A percentile compares a stretch with the other conserved stretches of the same genome.
These are phyloP conservation scores for Climacium dendroides DNA, from an alignment of 225 moss, liverwort and hornwort genomes.

Conservation along the genomic window DNA sequence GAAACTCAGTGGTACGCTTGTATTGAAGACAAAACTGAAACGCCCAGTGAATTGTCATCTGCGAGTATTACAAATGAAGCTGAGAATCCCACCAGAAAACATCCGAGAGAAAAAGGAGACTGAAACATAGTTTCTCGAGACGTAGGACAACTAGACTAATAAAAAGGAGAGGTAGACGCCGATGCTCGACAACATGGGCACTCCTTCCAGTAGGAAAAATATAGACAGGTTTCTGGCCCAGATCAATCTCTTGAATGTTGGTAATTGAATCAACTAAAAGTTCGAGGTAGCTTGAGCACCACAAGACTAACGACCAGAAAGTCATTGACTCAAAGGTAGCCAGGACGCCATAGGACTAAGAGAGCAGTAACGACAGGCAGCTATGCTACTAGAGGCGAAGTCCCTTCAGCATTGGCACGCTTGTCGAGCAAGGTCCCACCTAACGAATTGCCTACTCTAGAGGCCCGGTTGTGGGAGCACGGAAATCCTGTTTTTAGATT, in stretches of 20 bases:
- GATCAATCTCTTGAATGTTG: not conserved
- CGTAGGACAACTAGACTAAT: not conserved
- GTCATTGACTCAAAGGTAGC: not conserved
- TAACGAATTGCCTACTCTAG: not conserved
- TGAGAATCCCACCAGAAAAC: not conserved
- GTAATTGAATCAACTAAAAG: not conserved
- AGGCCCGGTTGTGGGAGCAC: no score
- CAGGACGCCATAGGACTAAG: not conserved
- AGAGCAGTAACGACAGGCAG: not conserved
- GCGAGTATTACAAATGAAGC: not conserved
- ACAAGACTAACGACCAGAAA: not conserved
- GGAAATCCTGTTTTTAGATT: no score
- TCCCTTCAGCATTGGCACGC: no score
- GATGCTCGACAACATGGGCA: not conserved
- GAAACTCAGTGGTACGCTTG: conserved; percentile 90
- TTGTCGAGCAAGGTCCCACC: no score
- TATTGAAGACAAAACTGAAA: conserved; percentile 98
- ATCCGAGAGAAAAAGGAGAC: not conserved
- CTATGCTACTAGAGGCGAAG: not conserved
- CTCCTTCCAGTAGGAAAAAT: not conserved
- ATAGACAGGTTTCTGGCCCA: not conserved
- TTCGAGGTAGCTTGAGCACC: no score
- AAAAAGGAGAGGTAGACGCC: not conserved
- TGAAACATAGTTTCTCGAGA: not conserved
- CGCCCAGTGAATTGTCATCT: conserved; percentile 94